Evolutionary conservation across 1,139 yeast species (phyloP), one percentile per base, ranked within the genome.

Genomic region (Candida tetrigidarum): DNA sequence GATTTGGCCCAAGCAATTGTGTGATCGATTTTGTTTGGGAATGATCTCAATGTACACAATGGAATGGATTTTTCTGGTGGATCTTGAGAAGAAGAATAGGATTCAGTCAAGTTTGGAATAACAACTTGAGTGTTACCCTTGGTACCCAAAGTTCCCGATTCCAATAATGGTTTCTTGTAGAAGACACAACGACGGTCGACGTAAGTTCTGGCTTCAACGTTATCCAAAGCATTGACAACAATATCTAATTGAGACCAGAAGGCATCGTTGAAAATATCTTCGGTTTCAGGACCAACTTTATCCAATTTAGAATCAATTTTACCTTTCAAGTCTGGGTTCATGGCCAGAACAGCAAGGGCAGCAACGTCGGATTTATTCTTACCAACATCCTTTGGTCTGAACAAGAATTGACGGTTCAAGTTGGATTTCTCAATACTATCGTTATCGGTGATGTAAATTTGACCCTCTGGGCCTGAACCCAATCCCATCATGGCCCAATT

Each of bases 1-100:
- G 92, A 84, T 71, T 95, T 93, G 19, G 98, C 96, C 99, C 99
- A 93, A 11, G 99, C 98, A 70, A 93, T 93, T 1, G 99, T 95
- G 63, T 93, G 99, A 63, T 93, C 99, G 59, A 93, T 93, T 69
- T 92, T 93, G 67, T 91, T 90, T 47, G 99, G 99, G 84, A 93
- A 93, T 6, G 96, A 88, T 69, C 98, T 84, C 62, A 93, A 78
- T 7, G 99, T 93, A 78, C 99, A 93, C 61, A 93, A 78, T 29
- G 99, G 99, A 60, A 93, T 92, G 4, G 96, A 84, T 69, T 91
- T 91, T 71, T 93, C 99, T 39, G 99, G 99, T 34, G 99, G 99
- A 69, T 93, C 99, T 66, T 91, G 96, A 18, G 97, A 88, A 3
- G 97, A 88, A 5, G 97, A 88, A 67, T 93, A 93, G 5, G 96